A percentile compares a stretch with the other conserved stretches of the same genome.
phyloP scores from a whole-genome alignment of 139 green algal genomes.

The Chlorella sorokiniana region DNA sequence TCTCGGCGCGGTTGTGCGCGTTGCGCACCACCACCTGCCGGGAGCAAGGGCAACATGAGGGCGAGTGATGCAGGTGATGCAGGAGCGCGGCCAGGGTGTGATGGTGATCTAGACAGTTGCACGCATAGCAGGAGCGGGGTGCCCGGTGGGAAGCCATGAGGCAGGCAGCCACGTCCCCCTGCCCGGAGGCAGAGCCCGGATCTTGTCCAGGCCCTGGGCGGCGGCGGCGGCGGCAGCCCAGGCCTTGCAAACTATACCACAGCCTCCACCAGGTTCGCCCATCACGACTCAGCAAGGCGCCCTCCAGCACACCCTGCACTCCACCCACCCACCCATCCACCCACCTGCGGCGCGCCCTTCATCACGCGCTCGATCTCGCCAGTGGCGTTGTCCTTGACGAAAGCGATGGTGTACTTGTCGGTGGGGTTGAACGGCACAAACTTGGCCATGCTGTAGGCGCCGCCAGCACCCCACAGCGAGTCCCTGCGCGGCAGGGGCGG shows the following conservation, averaged over 20 bases:
- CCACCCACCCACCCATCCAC: neutral
- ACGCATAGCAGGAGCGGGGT: too few relatives aligned
- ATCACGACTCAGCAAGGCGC: too few relatives aligned
- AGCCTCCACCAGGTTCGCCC: too few relatives aligned
- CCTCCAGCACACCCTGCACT: neutral
- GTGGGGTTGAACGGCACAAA: conserved; percentile 89
- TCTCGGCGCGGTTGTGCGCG: conserved; percentile 57
- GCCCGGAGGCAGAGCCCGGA: too few relatives aligned
- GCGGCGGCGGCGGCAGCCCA: too few relatives aligned
- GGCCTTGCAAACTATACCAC: neutral
- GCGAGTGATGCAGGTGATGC: neutral
- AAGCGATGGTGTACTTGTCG: conserved; percentile 82
- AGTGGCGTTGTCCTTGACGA: conserved; percentile 52
- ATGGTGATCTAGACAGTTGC: neutral
- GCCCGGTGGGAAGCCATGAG: too few relatives aligned
- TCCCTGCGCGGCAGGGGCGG: conserved; percentile 23
- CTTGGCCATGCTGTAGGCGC: conserved; percentile 53
- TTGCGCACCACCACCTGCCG: conserved; percentile 73
- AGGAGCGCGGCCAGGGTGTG: neutral
- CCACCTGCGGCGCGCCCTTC: conserved; percentile 69
- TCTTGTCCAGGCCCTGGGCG: too few relatives aligned
- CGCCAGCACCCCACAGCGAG: conserved; percentile 12
- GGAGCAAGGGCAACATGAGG: neutral
- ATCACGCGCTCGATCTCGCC: conserved; percentile 68
- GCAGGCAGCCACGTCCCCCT: neutral